Percentiles rank a stretch among this genome's conserved stretches.
phyloP scores from a whole-genome alignment of 371 early-diverging fungal genomes.

The Mucor velutinosus region DNA sequence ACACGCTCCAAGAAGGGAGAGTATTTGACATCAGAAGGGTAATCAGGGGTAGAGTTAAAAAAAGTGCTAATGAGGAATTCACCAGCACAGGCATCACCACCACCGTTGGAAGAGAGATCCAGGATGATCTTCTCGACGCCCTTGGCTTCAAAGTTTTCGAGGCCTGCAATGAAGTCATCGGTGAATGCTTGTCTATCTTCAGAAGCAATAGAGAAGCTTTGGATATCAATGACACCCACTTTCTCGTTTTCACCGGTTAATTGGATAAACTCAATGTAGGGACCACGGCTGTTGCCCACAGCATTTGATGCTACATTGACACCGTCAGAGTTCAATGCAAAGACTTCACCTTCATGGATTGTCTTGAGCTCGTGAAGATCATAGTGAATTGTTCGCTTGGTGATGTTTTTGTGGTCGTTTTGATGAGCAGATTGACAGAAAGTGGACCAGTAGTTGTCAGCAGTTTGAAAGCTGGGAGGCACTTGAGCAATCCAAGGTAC shows the following conservation, averaged over 20 bases:
- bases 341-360: slow-evolving; percentile 43
- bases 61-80: slow-evolving; percentile 53
- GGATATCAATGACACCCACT: slow-evolving; percentile 55
- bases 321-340: slow-evolving; percentile 21
- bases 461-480: slow-evolving; percentile 33
- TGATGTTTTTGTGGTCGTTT: slow-evolving; percentile 2
- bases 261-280: slow-evolving; percentile 42
- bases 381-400: slow-evolving; percentile 21
- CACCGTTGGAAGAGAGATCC: slow-evolving; percentile 52
- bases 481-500: slow-evolving; percentile 57
- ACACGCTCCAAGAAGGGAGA: slow-evolving; percentile 49
- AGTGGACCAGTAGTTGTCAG: slow-evolving; percentile 42
- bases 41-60: slow-evolving; percentile 47
- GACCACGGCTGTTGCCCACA: slow-evolving; percentile 28
- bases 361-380: slow-evolving; percentile 38
- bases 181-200: slow-evolving; percentile 42
- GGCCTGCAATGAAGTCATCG: slow-evolving; percentile 35
- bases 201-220: slow-evolving; percentile 46
- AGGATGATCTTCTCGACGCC: slow-evolving; percentile 51
- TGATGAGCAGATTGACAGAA: slow-evolving; percentile 45
- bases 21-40: slow-evolving; percentile 50
- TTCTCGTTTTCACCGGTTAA: slow-evolving; percentile 27
- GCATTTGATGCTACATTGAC: slow-evolving; percentile 27
- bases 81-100: slow-evolving; percentile 58
- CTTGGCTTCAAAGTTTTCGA: slow-evolving; percentile 40